A percentile compares a stretch with the other conserved stretches of the same genome.
phyloP scores from a whole-genome alignment of 2,329 filamentous ascomycete species.

The Ampelomyces quisqualis region DNA sequence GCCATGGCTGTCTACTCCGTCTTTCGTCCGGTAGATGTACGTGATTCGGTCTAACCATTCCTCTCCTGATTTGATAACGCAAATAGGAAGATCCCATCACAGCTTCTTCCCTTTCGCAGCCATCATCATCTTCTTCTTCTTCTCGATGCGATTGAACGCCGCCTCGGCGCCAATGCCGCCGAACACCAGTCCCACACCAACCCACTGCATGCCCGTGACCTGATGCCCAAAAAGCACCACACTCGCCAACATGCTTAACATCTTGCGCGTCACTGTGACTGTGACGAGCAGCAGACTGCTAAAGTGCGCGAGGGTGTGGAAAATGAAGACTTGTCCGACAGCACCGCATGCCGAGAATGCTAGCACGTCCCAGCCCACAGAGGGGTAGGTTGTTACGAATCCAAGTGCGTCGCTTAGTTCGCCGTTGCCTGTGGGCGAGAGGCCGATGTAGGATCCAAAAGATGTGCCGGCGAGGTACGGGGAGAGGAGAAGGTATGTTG shows the following conservation, averaged over 20 bases:
- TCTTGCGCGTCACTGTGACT: slow-evolving; percentile 95
- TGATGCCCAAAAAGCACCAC: slow-evolving; percentile 92
- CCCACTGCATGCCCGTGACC: slow-evolving; percentile 85
- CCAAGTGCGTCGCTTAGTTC: slow-evolving; percentile 77
- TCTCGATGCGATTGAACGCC: slow-evolving; percentile 76
- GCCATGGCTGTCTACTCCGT: no score
- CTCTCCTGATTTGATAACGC: no score
- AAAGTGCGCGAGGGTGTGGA: slow-evolving; percentile 91
- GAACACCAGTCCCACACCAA: slow-evolving; percentile 90
- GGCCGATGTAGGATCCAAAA: slow-evolving; percentile 46
- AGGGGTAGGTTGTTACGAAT: slow-evolving; percentile 78
- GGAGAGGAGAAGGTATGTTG: slow-evolving; percentile 71
- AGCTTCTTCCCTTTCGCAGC: slow-evolving; percentile 53
- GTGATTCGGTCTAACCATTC: no score
- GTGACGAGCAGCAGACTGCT: slow-evolving; percentile 90
- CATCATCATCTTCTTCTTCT: slow-evolving; percentile 71
- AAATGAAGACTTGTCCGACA: slow-evolving; percentile 91
- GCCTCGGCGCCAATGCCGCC: slow-evolving; percentile 92
- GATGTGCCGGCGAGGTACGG: slow-evolving; percentile 72
- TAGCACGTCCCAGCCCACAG: slow-evolving; percentile 82
- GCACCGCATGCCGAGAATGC: slow-evolving; percentile 89
- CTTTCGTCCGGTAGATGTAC: no score
- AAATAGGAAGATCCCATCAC: no score
- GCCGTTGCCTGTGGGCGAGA: slow-evolving; percentile 52
- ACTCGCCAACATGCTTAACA: slow-evolving; percentile 98